These are phyloP conservation scores for Lasiosphaeriaceae sp. DNA, from an alignment of 495 filamentous ascomycete species.

Conservation along the genomic window DNA sequence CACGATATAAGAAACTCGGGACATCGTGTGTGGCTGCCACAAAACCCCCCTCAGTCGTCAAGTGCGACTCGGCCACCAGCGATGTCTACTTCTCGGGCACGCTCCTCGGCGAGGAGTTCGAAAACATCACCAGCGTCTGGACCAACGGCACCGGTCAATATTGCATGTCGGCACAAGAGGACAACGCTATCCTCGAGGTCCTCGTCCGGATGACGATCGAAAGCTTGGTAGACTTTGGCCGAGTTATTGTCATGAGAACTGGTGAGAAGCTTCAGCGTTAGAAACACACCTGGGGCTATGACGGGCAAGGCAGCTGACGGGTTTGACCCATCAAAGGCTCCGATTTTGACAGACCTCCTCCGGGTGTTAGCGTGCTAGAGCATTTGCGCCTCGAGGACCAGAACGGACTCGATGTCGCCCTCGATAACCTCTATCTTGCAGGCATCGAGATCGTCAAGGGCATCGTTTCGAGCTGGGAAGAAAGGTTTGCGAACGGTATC, in stretches of 20 bases:
- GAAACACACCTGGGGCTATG: too few relatives aligned
- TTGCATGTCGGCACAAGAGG: slow-evolving; percentile 70
- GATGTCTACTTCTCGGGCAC: slow-evolving; percentile 70
- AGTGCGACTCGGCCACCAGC: slow-evolving; percentile 65
- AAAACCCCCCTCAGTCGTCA: slow-evolving; percentile 52
- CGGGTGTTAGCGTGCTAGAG: slow-evolving; percentile 47
- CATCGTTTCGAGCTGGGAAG: slow-evolving; percentile 58
- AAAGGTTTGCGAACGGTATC: slow-evolving; percentile 55
- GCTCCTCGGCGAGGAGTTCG: slow-evolving; percentile 58
- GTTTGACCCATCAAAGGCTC: slow-evolving; percentile 36
- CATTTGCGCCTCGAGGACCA: slow-evolving; percentile 58
- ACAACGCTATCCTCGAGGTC: slow-evolving; percentile 67
- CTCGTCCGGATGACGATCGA: slow-evolving; percentile 55
- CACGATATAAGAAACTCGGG: slow-evolving; percentile 45
- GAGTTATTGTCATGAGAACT: slow-evolving; percentile 71
- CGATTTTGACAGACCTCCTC: slow-evolving; percentile 68
- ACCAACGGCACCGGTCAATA: slow-evolving; percentile 68
- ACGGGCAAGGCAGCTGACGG: background rate
- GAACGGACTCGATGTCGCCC: slow-evolving; percentile 54
- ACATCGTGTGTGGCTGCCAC: slow-evolving; percentile 49
- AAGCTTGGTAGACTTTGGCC: slow-evolving; percentile 59
- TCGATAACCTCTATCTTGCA: slow-evolving; percentile 64
- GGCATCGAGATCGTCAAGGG: slow-evolving; percentile 65
- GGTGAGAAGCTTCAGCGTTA: slow-evolving; percentile 16
- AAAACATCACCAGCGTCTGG: slow-evolving; percentile 58